A percentile compares a stretch with the other conserved stretches of the same genome.
Evolutionary conservation across 2,329 filamentous ascomycete genomes (phyloP).

Genomic region (Sclerotinia spermophila): DNA sequence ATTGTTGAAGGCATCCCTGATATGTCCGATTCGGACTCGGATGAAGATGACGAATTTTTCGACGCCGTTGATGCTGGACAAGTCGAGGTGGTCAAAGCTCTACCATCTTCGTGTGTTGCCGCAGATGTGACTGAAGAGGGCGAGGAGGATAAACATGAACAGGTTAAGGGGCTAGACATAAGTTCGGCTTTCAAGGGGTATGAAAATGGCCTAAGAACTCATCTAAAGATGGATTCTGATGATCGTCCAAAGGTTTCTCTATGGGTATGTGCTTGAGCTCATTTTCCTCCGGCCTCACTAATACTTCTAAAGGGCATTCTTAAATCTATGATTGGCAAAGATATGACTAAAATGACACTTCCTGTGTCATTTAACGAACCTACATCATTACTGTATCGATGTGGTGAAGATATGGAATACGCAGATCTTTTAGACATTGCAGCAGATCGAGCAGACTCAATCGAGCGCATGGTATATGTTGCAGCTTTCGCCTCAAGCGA

Average conservation of each 20-base stretch:
- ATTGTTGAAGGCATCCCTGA: conserved; percentile 65
- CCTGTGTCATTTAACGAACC: conserved; percentile 99
- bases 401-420: conserved; percentile 98
- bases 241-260: conserved; percentile 90
- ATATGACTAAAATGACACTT: conserved; percentile 99
- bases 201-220: conserved; percentile 77
- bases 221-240: conserved; percentile 85
- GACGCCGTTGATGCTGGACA: conserved; percentile 93
- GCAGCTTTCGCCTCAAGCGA: conserved; percentile 94
- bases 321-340: conserved; percentile 99
- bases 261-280: conserved; percentile 64
- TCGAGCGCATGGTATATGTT: conserved; percentile 90
- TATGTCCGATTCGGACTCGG: conserved; percentile 70
- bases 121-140: conserved; percentile 42
- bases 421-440: conserved; percentile 87
- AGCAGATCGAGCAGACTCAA: conserved; percentile 78
- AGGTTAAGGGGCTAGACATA: conserved; percentile 57
- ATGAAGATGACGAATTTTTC: conserved; percentile 91
- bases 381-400: conserved; percentile 89
- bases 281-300: conserved; percentile 23
- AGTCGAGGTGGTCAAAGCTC: conserved; percentile 73
- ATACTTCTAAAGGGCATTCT: conserved; percentile 68
- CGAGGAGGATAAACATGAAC: conserved; percentile 38
- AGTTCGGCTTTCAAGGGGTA: conserved; percentile 81
- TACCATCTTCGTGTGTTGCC: conserved; percentile 41